Percentiles rank a stretch among this genome's conserved stretches.
These are phyloP conservation scores for Xylariales sp. DNA, from an alignment of 2,329 filamentous ascomycete genomes.

Conservation along the genomic window DNA sequence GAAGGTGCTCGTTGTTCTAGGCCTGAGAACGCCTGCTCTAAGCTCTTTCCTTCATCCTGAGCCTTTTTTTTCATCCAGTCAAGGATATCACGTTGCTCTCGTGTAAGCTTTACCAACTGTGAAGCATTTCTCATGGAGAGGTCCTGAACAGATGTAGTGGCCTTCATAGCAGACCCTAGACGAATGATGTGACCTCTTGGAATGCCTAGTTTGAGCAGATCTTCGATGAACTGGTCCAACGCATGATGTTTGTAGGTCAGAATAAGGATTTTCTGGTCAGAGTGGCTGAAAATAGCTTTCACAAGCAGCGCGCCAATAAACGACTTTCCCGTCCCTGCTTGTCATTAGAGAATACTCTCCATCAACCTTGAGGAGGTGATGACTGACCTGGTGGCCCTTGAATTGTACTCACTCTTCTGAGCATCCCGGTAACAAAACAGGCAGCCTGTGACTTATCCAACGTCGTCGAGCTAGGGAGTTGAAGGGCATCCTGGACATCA, in stretches of 20 bases:
- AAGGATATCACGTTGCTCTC: constrained; percentile 14
- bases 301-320: constrained; percentile 74
- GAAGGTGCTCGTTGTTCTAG: constrained; percentile 32
- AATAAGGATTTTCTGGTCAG: constrained; percentile 65
- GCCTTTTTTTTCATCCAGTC: constrained; percentile 50
- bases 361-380: background rate
- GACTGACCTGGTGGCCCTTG: constrained; percentile 75
- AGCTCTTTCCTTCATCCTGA: constrained; percentile 40
- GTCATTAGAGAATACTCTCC: background rate
- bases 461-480: constrained; percentile 2
- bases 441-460: constrained; percentile 60
- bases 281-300: constrained; percentile 62
- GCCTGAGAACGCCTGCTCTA: constrained; percentile 36
- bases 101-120: constrained; percentile 52
- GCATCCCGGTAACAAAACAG: constrained; percentile 66
- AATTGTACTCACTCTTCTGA: constrained; percentile 66
- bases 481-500: constrained; percentile 13
- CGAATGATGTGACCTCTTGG: constrained; percentile 62
- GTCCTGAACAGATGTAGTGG: constrained; percentile 54
- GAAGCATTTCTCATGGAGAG: constrained; percentile 47
- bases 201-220: constrained; percentile 70
- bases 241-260: constrained; percentile 75
- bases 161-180: constrained; percentile 59
- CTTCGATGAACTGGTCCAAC: constrained; percentile 72
- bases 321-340: constrained; percentile 75